These are phyloP conservation scores for Anthracocystis panici-leucophaei DNA, from an alignment of 1,284 basidiomycete species.

Conservation along the genomic window DNA sequence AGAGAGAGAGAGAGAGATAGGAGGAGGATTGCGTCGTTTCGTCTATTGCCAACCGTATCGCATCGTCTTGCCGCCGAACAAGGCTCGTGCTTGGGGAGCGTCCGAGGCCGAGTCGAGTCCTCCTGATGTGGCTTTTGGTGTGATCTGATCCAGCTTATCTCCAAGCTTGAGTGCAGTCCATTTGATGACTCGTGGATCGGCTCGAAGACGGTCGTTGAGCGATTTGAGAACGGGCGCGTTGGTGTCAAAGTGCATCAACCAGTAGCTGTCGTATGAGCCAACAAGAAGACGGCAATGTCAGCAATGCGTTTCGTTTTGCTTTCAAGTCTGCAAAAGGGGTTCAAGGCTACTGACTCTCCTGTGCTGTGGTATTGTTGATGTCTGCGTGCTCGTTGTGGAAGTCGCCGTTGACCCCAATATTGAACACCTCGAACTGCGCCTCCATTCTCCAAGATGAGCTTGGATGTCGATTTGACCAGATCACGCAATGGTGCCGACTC, in stretches of 20 bases:
- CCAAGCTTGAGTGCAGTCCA: slow-evolving; percentile 85
- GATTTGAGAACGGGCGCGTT: slow-evolving; percentile 78
- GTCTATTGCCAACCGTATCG: slow-evolving; percentile 49
- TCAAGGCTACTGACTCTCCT: slow-evolving; percentile 80
- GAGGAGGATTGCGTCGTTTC: no score
- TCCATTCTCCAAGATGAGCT: slow-evolving; percentile 80
- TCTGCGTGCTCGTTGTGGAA: slow-evolving; percentile 82
- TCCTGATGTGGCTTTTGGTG: slow-evolving; percentile 57
- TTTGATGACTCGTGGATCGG: slow-evolving; percentile 83
- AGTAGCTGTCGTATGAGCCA: slow-evolving; percentile 76
- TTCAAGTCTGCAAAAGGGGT: no score
- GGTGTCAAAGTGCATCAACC: slow-evolving; percentile 88
- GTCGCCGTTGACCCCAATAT: slow-evolving; percentile 79
- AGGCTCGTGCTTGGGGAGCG: slow-evolving; percentile 41
- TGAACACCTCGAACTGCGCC: slow-evolving; percentile 83
- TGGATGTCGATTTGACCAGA: slow-evolving; percentile 80
- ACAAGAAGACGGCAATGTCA: not conserved
- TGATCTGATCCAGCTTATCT: slow-evolving; percentile 73
- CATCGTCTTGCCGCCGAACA: slow-evolving; percentile 55
- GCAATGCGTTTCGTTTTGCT: not conserved
- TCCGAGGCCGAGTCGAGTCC: slow-evolving; percentile 44
- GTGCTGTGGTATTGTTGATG: slow-evolving; percentile 76
- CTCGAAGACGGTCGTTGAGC: slow-evolving; percentile 78
- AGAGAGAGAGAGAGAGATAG: not conserved
- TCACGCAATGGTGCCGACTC: slow-evolving; percentile 76